phyloP scores from a whole-genome alignment of 2,329 filamentous ascomycete genomes.

The Scleromitrula shiraiana region DNA sequence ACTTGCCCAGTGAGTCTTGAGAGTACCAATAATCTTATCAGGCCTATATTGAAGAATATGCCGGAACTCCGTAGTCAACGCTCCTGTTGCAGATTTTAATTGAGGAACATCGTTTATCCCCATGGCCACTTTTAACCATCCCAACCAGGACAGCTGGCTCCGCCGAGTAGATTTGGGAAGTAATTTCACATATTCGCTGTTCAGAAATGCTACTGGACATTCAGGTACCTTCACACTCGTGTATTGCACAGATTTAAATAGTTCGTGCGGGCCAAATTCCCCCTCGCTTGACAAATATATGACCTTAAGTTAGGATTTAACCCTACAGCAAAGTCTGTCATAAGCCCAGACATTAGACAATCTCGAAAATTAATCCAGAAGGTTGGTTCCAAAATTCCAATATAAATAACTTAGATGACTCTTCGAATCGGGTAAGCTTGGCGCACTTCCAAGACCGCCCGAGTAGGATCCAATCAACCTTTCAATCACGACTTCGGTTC shows the following conservation, averaged over 20 bases:
- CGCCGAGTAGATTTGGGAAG: slow-evolving; percentile 6
- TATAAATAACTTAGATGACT: neutral
- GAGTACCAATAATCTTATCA: slow-evolving; percentile 11
- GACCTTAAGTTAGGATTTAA: neutral
- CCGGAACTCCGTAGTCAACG: slow-evolving; percentile 16
- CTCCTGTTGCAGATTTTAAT: slow-evolving; percentile 12
- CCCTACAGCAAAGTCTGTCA: neutral
- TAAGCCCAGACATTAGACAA: neutral
- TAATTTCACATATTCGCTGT: slow-evolving; percentile 10
- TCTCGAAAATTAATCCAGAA: neutral
- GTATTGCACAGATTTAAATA: slow-evolving; percentile 12
- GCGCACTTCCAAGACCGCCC: neutral
- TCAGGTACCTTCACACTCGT: slow-evolving; percentile 5
- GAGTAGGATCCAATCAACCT: slow-evolving; percentile 7
- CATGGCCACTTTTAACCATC: slow-evolving; percentile 11
- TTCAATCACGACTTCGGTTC: slow-evolving; percentile 4
- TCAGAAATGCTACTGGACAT: slow-evolving; percentile 12
- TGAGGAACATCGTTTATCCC: slow-evolving; percentile 11
- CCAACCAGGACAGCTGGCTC: slow-evolving; percentile 11
- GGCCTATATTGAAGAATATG: slow-evolving; percentile 16
- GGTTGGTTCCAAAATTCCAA: neutral
- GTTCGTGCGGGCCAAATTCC: slow-evolving; percentile 14
- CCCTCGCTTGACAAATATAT: slow-evolving; percentile 14
- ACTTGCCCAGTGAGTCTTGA: slow-evolving; percentile 7
- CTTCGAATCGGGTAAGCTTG: neutral